A percentile compares a stretch with the other conserved stretches of the same genome.
phyloP scores from a whole-genome alignment of 2,329 filamentous ascomycete genomes.

The Hypocrella siamensis region DNA sequence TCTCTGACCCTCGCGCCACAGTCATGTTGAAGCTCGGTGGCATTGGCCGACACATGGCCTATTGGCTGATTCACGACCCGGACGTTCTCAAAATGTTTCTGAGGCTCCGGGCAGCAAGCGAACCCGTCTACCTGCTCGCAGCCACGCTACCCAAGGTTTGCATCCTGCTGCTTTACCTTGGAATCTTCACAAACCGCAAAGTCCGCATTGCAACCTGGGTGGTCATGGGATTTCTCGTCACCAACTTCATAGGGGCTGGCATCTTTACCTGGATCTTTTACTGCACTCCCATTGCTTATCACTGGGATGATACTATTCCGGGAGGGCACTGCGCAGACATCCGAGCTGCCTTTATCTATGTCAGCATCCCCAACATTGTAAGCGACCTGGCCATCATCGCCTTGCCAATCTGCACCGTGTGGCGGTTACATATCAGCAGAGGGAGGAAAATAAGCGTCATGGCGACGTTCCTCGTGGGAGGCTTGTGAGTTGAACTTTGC shows the following conservation, averaged over 20 bases:
- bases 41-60: not conserved
- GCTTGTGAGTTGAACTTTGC: no score
- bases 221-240: not conserved
- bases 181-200: not conserved
- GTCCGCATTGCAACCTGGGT: not conserved
- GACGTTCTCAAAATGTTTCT: not conserved
- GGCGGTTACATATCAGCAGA: not conserved
- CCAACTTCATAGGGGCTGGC: not conserved
- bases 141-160: not conserved
- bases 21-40: not conserved
- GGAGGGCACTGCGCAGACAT: not conserved
- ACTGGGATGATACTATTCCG: not conserved
- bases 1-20: no score
- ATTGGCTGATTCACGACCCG: not conserved
- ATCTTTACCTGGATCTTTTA: not conserved
- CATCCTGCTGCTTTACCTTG: not conserved
- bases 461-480: not conserved
- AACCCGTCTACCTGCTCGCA: not conserved
- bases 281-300: not conserved
- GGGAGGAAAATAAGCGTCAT: not conserved
- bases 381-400: not conserved
- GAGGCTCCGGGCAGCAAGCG: not conserved
- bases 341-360: not conserved
- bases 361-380: not conserved
- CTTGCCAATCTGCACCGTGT: not conserved